Base-by-base conservation (phyloP, 306 rosid genomes). In the Vicia faba region DNA sequence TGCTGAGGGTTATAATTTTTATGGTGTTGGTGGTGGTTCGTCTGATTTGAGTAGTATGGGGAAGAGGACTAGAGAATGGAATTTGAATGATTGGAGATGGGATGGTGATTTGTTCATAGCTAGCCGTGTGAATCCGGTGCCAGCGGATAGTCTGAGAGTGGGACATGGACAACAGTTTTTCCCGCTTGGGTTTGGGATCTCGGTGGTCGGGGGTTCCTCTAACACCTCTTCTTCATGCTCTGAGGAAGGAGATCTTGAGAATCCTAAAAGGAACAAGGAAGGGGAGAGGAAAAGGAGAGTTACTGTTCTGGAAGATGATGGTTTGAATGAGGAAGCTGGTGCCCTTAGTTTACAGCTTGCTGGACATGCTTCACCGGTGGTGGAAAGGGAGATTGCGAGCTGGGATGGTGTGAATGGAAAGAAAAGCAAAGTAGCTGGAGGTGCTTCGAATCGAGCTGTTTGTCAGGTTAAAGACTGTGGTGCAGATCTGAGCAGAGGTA, bases 401-500 rank as follows among this genome's bases (percentile, higher is more conserved):
- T 88, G 87, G 85, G 89, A 84, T 51, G 87, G 84, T 63, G 20
- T 14, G 55, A 75, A 69, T 51, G 87, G 92, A 55, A 88, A 93
- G 83, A 90, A 93, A 73, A 67, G 87, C 14, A 90, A 79, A 81
- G 75, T 85, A 3, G 80, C 77, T 18, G 97, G 87, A 18, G 79
- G 82, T 28, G 31, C 40, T 64, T 79, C 88, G 0, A 89, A 76
- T 76, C 87, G 92, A 11, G 79, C 95, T 0, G 86, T 86, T 72
- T 93, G 99, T 82, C 99, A 93, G 83, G 99, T 90, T 70, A 97
- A 88, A 68, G 92, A 90, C 40, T 93, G 99, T 12, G 82, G 84
- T 29, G 89, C 88, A 64, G 97, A 93, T 86, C 95, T 93, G 49
- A 85, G 84, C 79, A 65, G 29, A 9, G 99, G 96, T 40, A 93